Base-by-base conservation (phyloP, 2,329 filamentous ascomycete species). In the Thermoascus crustaceus region DNA sequence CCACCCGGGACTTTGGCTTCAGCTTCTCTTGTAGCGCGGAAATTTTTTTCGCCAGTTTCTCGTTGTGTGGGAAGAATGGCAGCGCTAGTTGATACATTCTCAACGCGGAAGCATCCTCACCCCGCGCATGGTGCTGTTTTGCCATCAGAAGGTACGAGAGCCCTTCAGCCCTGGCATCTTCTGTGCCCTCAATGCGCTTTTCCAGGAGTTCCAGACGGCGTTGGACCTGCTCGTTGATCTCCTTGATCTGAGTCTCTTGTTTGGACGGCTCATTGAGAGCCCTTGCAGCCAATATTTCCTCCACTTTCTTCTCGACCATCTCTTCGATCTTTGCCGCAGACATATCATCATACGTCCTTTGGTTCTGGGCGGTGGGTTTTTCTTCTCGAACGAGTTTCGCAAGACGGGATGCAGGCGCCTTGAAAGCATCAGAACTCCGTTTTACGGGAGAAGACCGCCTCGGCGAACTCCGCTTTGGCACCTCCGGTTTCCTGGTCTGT, bases 221-320 rank as follows among this genome's bases (percentile, higher is more conserved):
- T 49, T 91, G 84, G 14, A 95, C 75, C 17, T 86, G 81, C 20
- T 87, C 82, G 42, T 78, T 85, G 23, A 89, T 71, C 23, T 77
- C 73, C 3, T 56, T 69, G 37, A 39, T 61, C 54, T 46, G 63
- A 43, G 46, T 58, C 44, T 61, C 63, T 42, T 11, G 55, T 38
- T 26, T 64, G 44, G 39, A 67, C 55, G 40, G 72, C 61, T 80
- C 76, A 43, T 74, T 72, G 10, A 76, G 54, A 1, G 75, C 77
- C 35, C 82, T 76, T n/a, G 81, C 80, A 0, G 88, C 86, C 1
- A 96, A 69, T 22, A 91, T 87, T 63, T 94, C 87, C 40, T 82
- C 81, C 1, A 96, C 85, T 52, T 94, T 94, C 49, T 82, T 85
- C 60, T 94, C 85, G 1, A 96, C 86, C 64, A 95, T 79, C 24